phyloP scores from a whole-genome alignment of 2,329 filamentous ascomycete genomes.

The Fusarium sp. region DNA sequence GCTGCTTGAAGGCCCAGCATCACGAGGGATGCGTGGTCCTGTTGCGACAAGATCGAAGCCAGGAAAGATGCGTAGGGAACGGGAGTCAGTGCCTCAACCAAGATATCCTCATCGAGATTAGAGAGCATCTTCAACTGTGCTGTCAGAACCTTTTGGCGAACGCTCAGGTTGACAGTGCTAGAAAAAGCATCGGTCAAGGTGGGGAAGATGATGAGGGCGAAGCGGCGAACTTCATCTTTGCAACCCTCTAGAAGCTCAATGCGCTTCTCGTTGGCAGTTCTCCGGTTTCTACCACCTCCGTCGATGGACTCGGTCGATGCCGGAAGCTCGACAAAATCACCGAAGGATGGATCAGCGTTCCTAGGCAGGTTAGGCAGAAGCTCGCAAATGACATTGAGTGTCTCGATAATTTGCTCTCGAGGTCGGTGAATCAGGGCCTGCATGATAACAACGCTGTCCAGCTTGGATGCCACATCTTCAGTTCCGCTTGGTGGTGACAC shows the following conservation, averaged over 20 bases:
- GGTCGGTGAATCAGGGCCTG: slow-evolving; percentile 96
- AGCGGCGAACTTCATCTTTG: slow-evolving; percentile 85
- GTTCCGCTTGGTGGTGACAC: slow-evolving; percentile 86
- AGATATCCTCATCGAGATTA: slow-evolving; percentile 84
- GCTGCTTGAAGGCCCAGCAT: slow-evolving; percentile 88
- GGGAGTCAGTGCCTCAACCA: slow-evolving; percentile 82
- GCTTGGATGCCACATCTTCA: slow-evolving; percentile 80
- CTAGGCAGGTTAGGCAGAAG: slow-evolving; percentile 78
- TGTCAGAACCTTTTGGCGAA: slow-evolving; percentile 91
- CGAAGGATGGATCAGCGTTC: slow-evolving; percentile 54
- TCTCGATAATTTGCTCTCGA: slow-evolving; percentile 95
- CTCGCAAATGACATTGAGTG: slow-evolving; percentile 96
- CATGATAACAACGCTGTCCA: slow-evolving; percentile 98
- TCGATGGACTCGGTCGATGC: slow-evolving; percentile 52
- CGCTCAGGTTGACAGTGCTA: slow-evolving; percentile 93
- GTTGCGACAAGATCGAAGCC: slow-evolving; percentile 92
- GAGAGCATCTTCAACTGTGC: slow-evolving; percentile 99
- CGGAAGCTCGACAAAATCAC: slow-evolving; percentile 56
- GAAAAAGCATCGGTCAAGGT: slow-evolving; percentile 97
- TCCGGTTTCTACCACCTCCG: slow-evolving; percentile 40
- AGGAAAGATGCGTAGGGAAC: slow-evolving; percentile 96
- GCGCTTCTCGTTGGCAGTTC: slow-evolving; percentile 76
- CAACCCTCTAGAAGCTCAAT: slow-evolving; percentile 83
- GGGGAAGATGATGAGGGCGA: slow-evolving; percentile 90
- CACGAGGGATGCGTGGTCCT: slow-evolving; percentile 88